phyloP scores from a whole-genome alignment of 202 grass and related monocot genomes.

The Panicum hallii region DNA sequence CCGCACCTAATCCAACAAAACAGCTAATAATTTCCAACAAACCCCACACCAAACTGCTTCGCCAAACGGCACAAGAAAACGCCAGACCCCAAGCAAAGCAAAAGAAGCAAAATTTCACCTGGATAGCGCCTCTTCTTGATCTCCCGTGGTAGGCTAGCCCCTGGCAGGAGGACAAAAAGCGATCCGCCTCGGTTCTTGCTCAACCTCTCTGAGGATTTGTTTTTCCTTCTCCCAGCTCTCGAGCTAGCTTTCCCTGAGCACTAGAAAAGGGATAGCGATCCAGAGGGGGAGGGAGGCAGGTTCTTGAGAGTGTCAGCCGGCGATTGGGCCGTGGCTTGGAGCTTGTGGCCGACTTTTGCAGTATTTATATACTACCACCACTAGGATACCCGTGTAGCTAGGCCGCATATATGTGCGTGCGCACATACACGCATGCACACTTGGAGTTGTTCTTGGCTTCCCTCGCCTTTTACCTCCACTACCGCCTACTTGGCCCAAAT shows the following conservation, averaged over 20 bases:
- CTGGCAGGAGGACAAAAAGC: constrained; percentile 28
- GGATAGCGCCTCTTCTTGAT: constrained; percentile 32
- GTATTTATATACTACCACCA: constrained; percentile 50
- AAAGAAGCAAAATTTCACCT: constrained; percentile 11
- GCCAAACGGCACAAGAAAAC: neutral
- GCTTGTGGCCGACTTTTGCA: constrained; percentile 57
- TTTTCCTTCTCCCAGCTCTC: neutral
- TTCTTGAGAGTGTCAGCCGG: constrained; percentile 60
- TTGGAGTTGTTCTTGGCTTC: constrained; percentile 50
- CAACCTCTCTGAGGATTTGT: neutral
- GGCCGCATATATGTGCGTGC: constrained; percentile 50
- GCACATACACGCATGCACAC: constrained; percentile 34
- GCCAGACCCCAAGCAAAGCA: neutral
- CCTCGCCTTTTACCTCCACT: constrained; percentile 44
- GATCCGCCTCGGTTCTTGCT: constrained; percentile 49
- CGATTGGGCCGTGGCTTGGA: constrained; percentile 54
- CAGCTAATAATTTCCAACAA: neutral
- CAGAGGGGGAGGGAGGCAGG: constrained; percentile 36
- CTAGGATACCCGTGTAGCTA: constrained; percentile 27
- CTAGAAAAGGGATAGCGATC: constrained; percentile 54
- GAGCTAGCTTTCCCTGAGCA: constrained; percentile 46
- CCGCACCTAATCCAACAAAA: neutral
- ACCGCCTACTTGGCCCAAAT: constrained; percentile 36
- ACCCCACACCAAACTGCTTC: constrained; percentile 10
- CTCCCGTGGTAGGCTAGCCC: neutral